phyloP scores from a whole-genome alignment of 2,329 filamentous ascomycete genomes.

The Neonectria hederae region DNA sequence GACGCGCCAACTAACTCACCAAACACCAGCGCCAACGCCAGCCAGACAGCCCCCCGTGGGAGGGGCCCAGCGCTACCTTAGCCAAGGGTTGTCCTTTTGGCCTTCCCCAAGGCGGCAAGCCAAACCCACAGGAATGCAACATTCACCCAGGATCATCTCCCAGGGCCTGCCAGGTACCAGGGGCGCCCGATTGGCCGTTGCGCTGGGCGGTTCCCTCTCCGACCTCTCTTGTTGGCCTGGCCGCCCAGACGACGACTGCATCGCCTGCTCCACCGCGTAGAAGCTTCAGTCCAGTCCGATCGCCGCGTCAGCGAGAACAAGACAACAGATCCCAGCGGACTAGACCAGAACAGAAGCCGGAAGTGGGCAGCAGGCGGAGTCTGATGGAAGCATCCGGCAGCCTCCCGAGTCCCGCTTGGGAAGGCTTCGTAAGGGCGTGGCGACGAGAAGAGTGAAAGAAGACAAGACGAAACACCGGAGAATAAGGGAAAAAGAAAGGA shows the following conservation, averaged over 20 bases:
- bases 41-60: slow-evolving; percentile 5
- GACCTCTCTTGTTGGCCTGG: slow-evolving; percentile 17
- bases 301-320: slow-evolving; percentile 15
- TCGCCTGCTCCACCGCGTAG: slow-evolving; percentile 9
- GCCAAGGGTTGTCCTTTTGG: background rate
- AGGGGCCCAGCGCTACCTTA: slow-evolving; percentile 4
- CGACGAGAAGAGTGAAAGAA: slow-evolving; percentile 13
- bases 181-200: slow-evolving; percentile 31
- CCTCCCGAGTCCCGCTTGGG: background rate
- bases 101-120: slow-evolving; percentile 17
- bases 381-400: background rate
- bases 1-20: slow-evolving; percentile 9
- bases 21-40: slow-evolving; percentile 33
- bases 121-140: slow-evolving; percentile 13
- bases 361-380: slow-evolving; percentile 9
- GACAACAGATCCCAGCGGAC: background rate
- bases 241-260: slow-evolving; percentile 18
- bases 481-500: background rate
- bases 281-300: slow-evolving; percentile 5
- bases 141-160: background rate
- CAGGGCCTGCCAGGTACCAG: slow-evolving; percentile 40
- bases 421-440: slow-evolving; percentile 7
- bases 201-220: background rate
- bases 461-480: slow-evolving; percentile 17
- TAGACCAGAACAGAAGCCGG: background rate